Base-by-base conservation (phyloP, 352 stramenopile species). In the Globisporangium ultimum region DNA sequence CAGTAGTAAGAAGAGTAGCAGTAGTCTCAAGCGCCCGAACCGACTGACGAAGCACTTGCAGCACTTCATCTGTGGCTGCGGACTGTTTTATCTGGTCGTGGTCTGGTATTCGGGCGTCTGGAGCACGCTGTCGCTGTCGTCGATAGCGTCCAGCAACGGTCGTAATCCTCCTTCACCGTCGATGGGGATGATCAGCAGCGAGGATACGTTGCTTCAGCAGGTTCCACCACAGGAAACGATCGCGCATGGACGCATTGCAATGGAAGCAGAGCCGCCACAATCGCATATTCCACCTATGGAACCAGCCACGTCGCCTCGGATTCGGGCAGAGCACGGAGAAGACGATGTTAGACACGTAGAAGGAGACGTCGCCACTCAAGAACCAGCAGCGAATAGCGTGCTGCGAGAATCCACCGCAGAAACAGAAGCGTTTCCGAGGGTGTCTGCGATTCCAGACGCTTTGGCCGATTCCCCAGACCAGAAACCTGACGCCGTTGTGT, bases 21-120 rank as follows among this genome's bases (percentile, higher is more conserved):
- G 28, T 12, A 32, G 49, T 24, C 20, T 32, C 12, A 15, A 9
- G 8, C 20, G 58, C 10, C 15, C 49, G 36, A 43, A 41, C 17
- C 45, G 51, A 38, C 53, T 72, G 22, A 28, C 53, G 22, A 45
- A 20, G 5, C 43, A 51, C 21, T 43, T 72, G 20, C 56, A 61
- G 22, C 46, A 42, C 47, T 46, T 72, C 17, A 57, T 72, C n/a
- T 60, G 46, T 21, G 61, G 65, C n/a, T 69, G 61, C 21, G 65
- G 51, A 7, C n/a, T 68, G 17, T 53, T 72, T 28, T 72, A 72
- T 47, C 43, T 69, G 12, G 48, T 48, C 11, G 40, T 66, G 34
- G 47, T 72, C 11, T 72, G 65, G 65, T 63, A 63, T 52, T 58
- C 56, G 12, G 38, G 61, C 12, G 24, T 63, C n/a, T 69, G 61